phyloP scores from a whole-genome alignment of 2,329 filamentous ascomycete species.

The Pseudogymnoascus sp. region DNA sequence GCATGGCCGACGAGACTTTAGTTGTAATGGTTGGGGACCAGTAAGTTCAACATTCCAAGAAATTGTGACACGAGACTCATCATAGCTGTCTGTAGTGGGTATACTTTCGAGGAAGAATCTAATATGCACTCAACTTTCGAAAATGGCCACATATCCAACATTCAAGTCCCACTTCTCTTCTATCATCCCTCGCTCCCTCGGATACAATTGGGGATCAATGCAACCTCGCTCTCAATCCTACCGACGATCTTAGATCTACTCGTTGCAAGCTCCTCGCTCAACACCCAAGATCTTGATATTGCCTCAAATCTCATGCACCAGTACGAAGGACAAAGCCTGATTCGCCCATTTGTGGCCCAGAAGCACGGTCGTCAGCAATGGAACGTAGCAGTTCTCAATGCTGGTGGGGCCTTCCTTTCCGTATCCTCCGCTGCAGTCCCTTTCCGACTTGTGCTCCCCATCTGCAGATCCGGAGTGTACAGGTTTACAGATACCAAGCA shows the following conservation, averaged over 20 bases:
- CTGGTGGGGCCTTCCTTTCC: constrained; percentile 22
- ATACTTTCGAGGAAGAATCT: constrained; percentile 36
- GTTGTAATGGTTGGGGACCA: constrained; percentile 41
- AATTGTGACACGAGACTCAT: constrained; percentile 24
- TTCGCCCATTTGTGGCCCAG: constrained; percentile 33
- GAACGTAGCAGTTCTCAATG: constrained; percentile 25
- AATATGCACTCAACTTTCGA: constrained; percentile 34
- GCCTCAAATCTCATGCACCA: constrained; percentile 36
- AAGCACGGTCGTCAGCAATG: constrained; percentile 27
- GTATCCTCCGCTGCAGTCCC: constrained; percentile 20
- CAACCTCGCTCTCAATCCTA: no score
- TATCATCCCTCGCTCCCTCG: constrained; percentile 36
- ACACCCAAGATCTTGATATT: constrained; percentile 25
- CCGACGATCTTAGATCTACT: constrained; percentile 41
- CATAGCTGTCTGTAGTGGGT: constrained; percentile 23
- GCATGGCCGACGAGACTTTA: constrained; percentile 38
- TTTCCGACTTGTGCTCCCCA: constrained; percentile 22
- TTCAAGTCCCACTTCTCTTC: constrained; percentile 38
- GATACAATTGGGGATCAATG: no score
- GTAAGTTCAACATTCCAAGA: not conserved
- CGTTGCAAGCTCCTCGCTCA: constrained; percentile 34
- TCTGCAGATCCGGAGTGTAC: constrained; percentile 21
- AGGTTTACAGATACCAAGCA: constrained; percentile 31
- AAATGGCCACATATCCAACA: constrained; percentile 38
- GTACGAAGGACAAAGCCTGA: constrained; percentile 41